Base-by-base conservation (phyloP, 140 eudicot species). In the Ambrosia hybrid region DNA sequence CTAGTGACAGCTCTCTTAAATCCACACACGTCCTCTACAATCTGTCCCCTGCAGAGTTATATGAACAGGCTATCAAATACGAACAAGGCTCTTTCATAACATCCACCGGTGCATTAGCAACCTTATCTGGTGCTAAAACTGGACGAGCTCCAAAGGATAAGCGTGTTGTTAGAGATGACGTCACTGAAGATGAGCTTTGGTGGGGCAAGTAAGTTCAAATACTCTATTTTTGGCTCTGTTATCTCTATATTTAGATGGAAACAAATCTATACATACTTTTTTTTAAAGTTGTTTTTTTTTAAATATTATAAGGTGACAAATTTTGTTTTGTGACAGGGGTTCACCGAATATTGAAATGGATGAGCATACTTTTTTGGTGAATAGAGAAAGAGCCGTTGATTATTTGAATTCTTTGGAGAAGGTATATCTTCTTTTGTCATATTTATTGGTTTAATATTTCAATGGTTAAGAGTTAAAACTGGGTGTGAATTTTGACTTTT, bases 301-400 rank as follows among this genome's bases (percentile, higher is more conserved):
- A n/a, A n/a, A 41, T 48, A 10, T 8, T 2, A 48, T 8, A 9
- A 48, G 53, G 9, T 9, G 48, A 21, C 12, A 39, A 14, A 26
- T 56, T 62, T 12, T 3, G 51, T 37, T 57, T 56, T 17, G 46
- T 41, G 46, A 41, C 85, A 93, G 98, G 85, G 98, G 98, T 33
- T 89, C 98, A 11, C 98, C 98, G 5, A 93, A 93, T 75, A 93
- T 93, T 52, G 97, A 93, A 68, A 93, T 93, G 98, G 98, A 93
- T 73, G 98, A 93, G 85, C 92, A 89, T 5, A 87, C 98, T 36
- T 93, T 93, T 82, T 26, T 93, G 88, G 93, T 90, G 12, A 93
- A 93, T 83, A 82, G 98, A 83, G 96, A 93, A 77, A 80, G 98
- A 72, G 98, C 98, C 7, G 98, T 93, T 12, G 97, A 93, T 93